Conservation (phyloP, 352 stramenopile species). For the Thraustochytrium striatum region DNA sequence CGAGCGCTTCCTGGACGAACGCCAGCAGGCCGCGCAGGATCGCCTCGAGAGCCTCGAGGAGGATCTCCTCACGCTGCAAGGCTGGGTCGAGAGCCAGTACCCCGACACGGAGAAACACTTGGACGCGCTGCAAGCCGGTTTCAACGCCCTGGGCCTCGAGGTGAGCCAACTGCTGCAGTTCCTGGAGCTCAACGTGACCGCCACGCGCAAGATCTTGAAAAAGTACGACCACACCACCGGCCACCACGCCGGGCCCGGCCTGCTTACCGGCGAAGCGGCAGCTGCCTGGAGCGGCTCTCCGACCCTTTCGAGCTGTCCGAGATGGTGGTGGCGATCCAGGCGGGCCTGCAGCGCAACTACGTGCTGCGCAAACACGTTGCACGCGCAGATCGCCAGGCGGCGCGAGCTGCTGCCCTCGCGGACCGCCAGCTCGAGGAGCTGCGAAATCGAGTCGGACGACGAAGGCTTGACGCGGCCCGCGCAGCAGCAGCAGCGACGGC, state of each 20-base stretch:
- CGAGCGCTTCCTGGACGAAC: slow-evolving; percentile 10
- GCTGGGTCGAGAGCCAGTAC: slow-evolving; percentile 44
- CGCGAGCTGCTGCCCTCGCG: slow-evolving; percentile 36
- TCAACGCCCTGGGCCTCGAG: slow-evolving; percentile 1
- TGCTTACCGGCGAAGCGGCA: neutral
- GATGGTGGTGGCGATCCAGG: slow-evolving; percentile 27
- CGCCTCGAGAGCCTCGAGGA: slow-evolving; percentile 11
- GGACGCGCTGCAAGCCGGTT: neutral
- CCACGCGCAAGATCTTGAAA: slow-evolving; percentile 37
- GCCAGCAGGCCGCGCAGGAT: neutral
- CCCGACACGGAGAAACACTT: slow-evolving; percentile 33
- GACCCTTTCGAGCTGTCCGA: slow-evolving; percentile 43
- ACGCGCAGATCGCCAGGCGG: neutral
- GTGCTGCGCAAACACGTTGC: slow-evolving; percentile 49
- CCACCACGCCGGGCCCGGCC: slow-evolving; percentile 12
- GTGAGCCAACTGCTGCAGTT: slow-evolving; percentile 31
- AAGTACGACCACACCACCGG: slow-evolving; percentile 36
- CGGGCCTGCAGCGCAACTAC: neutral
- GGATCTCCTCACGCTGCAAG: slow-evolving; percentile 30
- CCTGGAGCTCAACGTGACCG: slow-evolving; percentile 36
- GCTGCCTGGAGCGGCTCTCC: slow-evolving; percentile 15
- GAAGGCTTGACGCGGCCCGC: no score
- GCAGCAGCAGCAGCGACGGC: no score
- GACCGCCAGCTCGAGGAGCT: neutral
- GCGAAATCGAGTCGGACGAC: no score